Evolutionary conservation across 805 yeast genomes (phyloP).

Genomic region (Barnettozyma vustinii): DNA sequence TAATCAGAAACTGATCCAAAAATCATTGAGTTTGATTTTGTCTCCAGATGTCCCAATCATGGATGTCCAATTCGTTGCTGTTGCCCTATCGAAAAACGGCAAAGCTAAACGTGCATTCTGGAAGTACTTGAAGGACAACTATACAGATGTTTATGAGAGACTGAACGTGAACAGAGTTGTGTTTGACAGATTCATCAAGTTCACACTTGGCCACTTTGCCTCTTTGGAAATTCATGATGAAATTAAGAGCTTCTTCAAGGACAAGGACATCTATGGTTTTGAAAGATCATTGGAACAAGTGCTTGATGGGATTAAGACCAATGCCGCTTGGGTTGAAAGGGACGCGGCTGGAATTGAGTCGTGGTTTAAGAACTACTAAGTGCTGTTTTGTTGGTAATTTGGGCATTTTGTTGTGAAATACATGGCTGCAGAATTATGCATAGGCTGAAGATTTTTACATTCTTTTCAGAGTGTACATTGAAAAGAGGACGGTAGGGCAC

Average conservation of each 20-base stretch:
- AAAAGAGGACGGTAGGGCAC: too few species aligned
- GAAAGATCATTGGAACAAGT: slow-evolving; percentile 61
- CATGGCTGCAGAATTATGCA: background rate
- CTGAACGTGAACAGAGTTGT: slow-evolving; percentile 77
- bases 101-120: slow-evolving; percentile 64
- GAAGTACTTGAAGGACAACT: slow-evolving; percentile 64
- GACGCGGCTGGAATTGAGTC: slow-evolving; percentile 42
- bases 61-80: slow-evolving; percentile 72
- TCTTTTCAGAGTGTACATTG: too few species aligned
- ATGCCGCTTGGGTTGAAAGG: slow-evolving; percentile 52
- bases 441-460: too few species aligned
- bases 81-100: slow-evolving; percentile 55
- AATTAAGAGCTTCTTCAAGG: slow-evolving; percentile 43
- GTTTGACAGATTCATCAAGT: slow-evolving; percentile 66
- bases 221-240: slow-evolving; percentile 44
- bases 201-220: slow-evolving; percentile 57
- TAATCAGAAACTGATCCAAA: slow-evolving; percentile 43
- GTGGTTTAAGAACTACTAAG: slow-evolving; percentile 34
- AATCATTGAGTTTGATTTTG: slow-evolving; percentile 48
- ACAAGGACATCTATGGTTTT: slow-evolving; percentile 52
- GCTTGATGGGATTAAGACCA: slow-evolving; percentile 50
- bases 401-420: background rate
- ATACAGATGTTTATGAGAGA: slow-evolving; percentile 57
- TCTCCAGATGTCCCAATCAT: slow-evolving; percentile 58
- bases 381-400: background rate